These are phyloP conservation scores for Alternaria atra DNA, from an alignment of 2,329 filamentous ascomycete genomes.

Conservation along the genomic window DNA sequence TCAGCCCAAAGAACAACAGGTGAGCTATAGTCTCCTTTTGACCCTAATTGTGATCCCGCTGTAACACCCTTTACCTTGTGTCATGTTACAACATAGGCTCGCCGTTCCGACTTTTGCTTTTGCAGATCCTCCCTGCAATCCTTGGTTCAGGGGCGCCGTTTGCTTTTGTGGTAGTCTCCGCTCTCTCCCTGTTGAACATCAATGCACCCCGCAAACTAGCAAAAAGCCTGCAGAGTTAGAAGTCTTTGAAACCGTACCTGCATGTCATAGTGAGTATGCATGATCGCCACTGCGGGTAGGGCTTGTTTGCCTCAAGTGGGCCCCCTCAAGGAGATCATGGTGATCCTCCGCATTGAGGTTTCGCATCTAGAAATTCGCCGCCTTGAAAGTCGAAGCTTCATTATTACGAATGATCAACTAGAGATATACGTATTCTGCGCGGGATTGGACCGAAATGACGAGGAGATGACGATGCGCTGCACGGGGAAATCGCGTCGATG, in stretches of 20 bases:
- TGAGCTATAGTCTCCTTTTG: neutral
- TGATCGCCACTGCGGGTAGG: neutral
- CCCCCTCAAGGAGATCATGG: neutral
- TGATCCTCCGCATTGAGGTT: neutral
- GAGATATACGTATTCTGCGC: neutral
- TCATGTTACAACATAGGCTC: neutral
- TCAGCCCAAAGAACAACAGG: neutral
- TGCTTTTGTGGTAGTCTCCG: neutral
- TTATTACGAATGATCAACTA: neutral
- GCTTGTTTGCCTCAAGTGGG: slow-evolving; percentile 1
- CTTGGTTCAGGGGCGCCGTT: slow-evolving; percentile 2
- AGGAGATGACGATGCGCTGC: neutral
- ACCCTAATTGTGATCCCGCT: neutral
- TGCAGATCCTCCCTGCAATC: neutral
- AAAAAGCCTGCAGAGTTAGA: neutral
- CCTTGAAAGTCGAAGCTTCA: neutral
- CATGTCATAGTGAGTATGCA: neutral
- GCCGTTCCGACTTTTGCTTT: neutral
- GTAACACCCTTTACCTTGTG: neutral
- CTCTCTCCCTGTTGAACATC: slow-evolving; percentile 3
- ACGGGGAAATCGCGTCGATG: neutral
- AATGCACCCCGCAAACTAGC: slow-evolving; percentile 1
- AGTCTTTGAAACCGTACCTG: slow-evolving; percentile 5
- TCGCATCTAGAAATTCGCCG: neutral
- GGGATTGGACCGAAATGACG: neutral